Conservation (phyloP, 495 filamentous ascomycete genomes). For the Bacidia rubella region DNA sequence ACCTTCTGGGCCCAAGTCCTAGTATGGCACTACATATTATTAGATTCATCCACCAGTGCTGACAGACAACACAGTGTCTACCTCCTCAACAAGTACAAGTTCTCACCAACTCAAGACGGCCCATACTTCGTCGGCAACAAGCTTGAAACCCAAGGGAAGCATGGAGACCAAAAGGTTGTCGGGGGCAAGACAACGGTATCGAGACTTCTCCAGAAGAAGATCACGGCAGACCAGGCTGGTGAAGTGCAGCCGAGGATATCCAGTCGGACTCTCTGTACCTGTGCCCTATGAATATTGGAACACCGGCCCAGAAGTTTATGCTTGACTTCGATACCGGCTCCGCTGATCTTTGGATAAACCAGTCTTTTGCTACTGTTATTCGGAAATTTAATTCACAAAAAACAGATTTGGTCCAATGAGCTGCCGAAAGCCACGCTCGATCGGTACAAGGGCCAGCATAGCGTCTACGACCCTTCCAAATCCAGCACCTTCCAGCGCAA, state of each 20-base stretch:
- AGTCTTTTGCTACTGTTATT: slow-evolving; percentile 8
- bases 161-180: slow-evolving; percentile 27
- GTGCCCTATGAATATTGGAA: slow-evolving; percentile 52
- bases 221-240: slow-evolving; percentile 25
- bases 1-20: slow-evolving; percentile 56
- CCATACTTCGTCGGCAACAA: slow-evolving; percentile 44
- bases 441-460: slow-evolving; percentile 26
- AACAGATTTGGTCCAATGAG: slow-evolving; percentile 48
- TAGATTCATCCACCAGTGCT: neutral
- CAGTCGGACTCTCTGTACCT: slow-evolving; percentile 64
- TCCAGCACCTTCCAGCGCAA: slow-evolving; percentile 47
- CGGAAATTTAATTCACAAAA: slow-evolving; percentile 16
- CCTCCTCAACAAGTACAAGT: slow-evolving; percentile 54
- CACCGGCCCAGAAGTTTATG: slow-evolving; percentile 48
- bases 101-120: slow-evolving; percentile 54
- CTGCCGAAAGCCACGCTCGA: slow-evolving; percentile 29
- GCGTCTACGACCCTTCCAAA: slow-evolving; percentile 43
- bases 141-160: slow-evolving; percentile 33
- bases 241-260: slow-evolving; percentile 56
- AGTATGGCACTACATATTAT: slow-evolving; percentile 17
- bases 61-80: slow-evolving; percentile 26
- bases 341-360: slow-evolving; percentile 61
- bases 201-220: slow-evolving; percentile 39
- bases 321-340: slow-evolving; percentile 71
- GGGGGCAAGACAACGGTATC: slow-evolving; percentile 34